Base-by-base conservation (phyloP, 352 stramenopile genomes). In the Phytopythium aichiense region DNA sequence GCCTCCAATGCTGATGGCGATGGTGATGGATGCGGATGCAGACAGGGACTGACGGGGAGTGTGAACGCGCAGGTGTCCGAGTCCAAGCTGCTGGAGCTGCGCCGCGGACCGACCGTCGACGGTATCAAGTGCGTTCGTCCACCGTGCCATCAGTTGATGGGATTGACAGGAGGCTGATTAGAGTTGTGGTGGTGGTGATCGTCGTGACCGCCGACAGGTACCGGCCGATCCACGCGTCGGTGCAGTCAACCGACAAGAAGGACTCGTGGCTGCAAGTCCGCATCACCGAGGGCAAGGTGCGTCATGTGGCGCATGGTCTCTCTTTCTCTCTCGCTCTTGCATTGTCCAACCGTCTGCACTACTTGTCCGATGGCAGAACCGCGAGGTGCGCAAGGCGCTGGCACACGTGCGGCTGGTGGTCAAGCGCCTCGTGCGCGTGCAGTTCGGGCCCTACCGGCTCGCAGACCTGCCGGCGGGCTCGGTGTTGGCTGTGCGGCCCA, bases 251-350 rank as follows among this genome's bases (percentile, higher is more conserved):
- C 1, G 84, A 94, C 66, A 93, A 90, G 66, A 93, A 94, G 58
- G 84, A 96, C 68, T 93, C 82, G 51, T 98, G 91, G 90, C 78
- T 97, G 12, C 76, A 93, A 59, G 77, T 98, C 4, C 83, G 87
- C 30, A 73, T 97, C 42, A 71, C 79, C 0, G 91, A 98, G 69
- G 90, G 91, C 43, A 97, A 96, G 69, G 84, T 91, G 58, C 49
- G 56, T 60, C 38, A 7, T 31, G 4, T 31, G 3, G 28, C 2
- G 4, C 4, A 7, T 31, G 28, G 28, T 31, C 28, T 31, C 28
- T 31, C 28, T 31, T 31, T 31, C 28, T 35, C 18, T 48, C 46
- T 38, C 63, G n/a, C 7, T 28, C n/a, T 42, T 31, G 28, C 28
- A 31, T 7, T 31, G 28, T 5, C 28, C 28, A 31, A 31, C 50